phyloP scores from a whole-genome alignment of 2,329 filamentous ascomycete genomes.

The Colletotrichum chlorophyti region DNA sequence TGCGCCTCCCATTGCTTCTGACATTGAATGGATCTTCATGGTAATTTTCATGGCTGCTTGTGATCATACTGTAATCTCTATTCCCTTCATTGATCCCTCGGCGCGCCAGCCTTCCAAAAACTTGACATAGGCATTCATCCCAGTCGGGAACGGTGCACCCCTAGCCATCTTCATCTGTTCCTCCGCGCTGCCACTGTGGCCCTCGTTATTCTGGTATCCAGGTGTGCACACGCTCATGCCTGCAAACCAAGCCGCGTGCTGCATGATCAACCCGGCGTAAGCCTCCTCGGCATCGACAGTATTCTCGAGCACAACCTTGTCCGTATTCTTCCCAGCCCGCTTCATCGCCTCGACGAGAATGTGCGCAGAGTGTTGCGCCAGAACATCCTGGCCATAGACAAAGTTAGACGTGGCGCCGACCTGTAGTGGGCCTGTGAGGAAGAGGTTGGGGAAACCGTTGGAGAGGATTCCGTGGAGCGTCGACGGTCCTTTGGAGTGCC shows the following conservation, averaged over 20 bases:
- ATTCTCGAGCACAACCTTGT: constrained; percentile 47
- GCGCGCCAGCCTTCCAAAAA: constrained; percentile 37
- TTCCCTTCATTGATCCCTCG: constrained; percentile 36
- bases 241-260: constrained; percentile 46
- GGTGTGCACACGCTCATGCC: constrained; percentile 58
- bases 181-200: constrained; percentile 36
- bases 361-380: constrained; percentile 50
- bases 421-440: constrained; percentile 54
- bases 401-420: constrained; percentile 46
- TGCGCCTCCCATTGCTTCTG: too few relatives aligned
- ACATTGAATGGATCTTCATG: too few relatives aligned
- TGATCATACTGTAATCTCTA: constrained; percentile 6
- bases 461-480: constrained; percentile 60
- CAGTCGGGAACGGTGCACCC: constrained; percentile 37
- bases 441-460: constrained; percentile 61
- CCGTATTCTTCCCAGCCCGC: constrained; percentile 28
- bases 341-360: constrained; percentile 36
- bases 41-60: too few relatives aligned
- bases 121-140: constrained; percentile 39
- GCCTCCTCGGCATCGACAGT: constrained; percentile 52
- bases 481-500: constrained; percentile 44
- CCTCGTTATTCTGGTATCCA: constrained; percentile 58
- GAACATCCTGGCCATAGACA: constrained; percentile 41
- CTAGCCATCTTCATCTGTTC: constrained; percentile 40
- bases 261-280: constrained; percentile 50